Evolutionary conservation across 768 basidiomycete genomes (phyloP), one percentile per base, ranked within the genome.

Genomic region (Mycena crocata): DNA sequence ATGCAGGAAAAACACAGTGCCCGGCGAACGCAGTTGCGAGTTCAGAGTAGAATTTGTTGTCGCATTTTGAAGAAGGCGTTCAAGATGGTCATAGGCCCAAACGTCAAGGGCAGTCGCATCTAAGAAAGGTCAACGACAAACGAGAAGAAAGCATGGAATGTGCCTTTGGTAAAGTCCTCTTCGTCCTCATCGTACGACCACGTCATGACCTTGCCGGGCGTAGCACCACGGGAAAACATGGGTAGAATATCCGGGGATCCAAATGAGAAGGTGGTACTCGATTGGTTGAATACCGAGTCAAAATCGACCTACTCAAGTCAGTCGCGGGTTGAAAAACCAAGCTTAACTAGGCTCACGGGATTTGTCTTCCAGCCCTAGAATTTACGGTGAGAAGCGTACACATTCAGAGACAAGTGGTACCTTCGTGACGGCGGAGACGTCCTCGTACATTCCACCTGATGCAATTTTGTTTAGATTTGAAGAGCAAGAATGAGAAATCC

Each of bases 161-260:
- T 55, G 87, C 93, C 93, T 83, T 93, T 92, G 0, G 94, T 94
- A 70, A 95, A 96, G 75, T 96, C 94, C 72, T 95, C 94, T 34
- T 87, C 90, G 26, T 90, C 87, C 67, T 90, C 90, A 51, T 90
- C 80, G 74, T 95, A 95, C 57, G 83, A 86, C 91, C 92, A 95
- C 37, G 88, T 88, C 48, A 85, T 83, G 2, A 96, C 92, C 71
- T 85, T 91, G 0, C 87, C 89, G 0, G 87, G 86, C 0, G 83
- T 83, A 1, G 93, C 92, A 21, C 93, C 92, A n/a, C 86, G 84
- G 10, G 87, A 80, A 71, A 96, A 96, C 91, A 96, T 95, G 3
- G 93, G 93, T 6, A 95, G 77, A 56, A 96, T 96, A 75, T 96
- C 94, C 0, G 94, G 94, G 2, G 91, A 93, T 1, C 94, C 94